Evolutionary conservation across 2,329 filamentous ascomycete genomes (phyloP).

Genomic region (Kalmusia sp.): DNA sequence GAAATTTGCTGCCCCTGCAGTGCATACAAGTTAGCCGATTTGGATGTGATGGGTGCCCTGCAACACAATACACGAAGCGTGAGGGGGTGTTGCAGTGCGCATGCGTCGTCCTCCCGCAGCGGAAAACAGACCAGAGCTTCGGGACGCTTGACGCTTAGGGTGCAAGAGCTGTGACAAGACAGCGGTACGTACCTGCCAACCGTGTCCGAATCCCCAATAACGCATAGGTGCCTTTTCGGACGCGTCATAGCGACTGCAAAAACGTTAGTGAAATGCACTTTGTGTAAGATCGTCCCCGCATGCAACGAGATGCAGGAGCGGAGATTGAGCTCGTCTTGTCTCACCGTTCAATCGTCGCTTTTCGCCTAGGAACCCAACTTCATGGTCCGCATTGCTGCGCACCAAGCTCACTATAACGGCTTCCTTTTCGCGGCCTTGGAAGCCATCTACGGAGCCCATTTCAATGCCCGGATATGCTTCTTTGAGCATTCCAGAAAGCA

Average conservation of each 20-base stretch:
- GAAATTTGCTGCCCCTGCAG: constrained; percentile 78
- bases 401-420: constrained; percentile 94
- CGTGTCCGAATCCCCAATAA: constrained; percentile 94
- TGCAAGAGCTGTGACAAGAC: background rate
- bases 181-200: constrained; percentile 79
- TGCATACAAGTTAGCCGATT: constrained; percentile 7
- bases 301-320: constrained; percentile 18
- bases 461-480: constrained; percentile 85
- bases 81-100: background rate
- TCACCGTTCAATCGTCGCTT: constrained; percentile 90
- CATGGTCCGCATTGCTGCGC: constrained; percentile 82
- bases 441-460: constrained; percentile 95
- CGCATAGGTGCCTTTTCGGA: constrained; percentile 85
- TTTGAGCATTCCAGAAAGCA: constrained; percentile 78
- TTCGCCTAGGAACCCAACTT: constrained; percentile 93
- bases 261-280: constrained; percentile 17
- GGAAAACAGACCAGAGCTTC: constrained; percentile 6
- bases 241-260: constrained; percentile 90
- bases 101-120: background rate
- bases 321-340: constrained; percentile 44
- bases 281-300: background rate
- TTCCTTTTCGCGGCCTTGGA: constrained; percentile 97
- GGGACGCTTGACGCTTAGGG: constrained; percentile 1
- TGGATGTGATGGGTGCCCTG: background rate
- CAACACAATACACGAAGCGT: constrained; percentile 5